Base-by-base conservation (phyloP, 345 rosid genomes). In the Citrus unshiu region DNA sequence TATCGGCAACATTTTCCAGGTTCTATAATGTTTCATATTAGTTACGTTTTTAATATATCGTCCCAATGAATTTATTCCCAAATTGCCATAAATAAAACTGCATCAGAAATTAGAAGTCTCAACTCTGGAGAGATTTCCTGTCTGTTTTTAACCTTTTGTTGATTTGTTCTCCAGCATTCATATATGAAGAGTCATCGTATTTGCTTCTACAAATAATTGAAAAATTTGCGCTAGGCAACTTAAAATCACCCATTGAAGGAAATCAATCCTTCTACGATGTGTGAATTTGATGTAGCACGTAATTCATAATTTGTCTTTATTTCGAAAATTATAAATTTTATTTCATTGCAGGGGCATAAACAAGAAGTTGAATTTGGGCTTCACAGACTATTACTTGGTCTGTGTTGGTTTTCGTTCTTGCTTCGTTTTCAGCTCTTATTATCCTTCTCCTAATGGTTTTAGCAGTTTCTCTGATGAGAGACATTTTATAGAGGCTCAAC, bases 401-500 rank as follows among this genome's bases (percentile, higher is more conserved):
- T 29, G 21, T 2, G 14, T 30, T 18, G 32, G 32, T 14, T 29
- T 12, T 62, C 66, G 22, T 9, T 12, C 22, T 62, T 62, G 66
- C 34, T 10, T 29, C 29, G 32, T 61, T 29, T 62, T 1, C 58
- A 18, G 58, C 58, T 5, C 22, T 54, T 54, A 54, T 54, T 54
- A 54, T 75, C 25, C n/a, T 39, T 4, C 51, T 37, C 16, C 32
- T 30, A 13, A 64, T 77, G 79, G 68, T 60, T 43, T 60, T 16
- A 43, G 12, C 22, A 22, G 14, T 29, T 4, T 34, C 56, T 59
- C 9, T 64, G 51, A 34, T 25, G 13, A 4, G 60, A 59, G 54
- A 58, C 9, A 5, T 35, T 77, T 76, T 74, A 80, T 78, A 81
- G 87, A 1, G 84, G 82, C 77, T 89, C 89, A 6, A 88, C 83